Conservation (phyloP, 2,329 filamentous ascomycete species). For the Delphinella strobiligena region DNA sequence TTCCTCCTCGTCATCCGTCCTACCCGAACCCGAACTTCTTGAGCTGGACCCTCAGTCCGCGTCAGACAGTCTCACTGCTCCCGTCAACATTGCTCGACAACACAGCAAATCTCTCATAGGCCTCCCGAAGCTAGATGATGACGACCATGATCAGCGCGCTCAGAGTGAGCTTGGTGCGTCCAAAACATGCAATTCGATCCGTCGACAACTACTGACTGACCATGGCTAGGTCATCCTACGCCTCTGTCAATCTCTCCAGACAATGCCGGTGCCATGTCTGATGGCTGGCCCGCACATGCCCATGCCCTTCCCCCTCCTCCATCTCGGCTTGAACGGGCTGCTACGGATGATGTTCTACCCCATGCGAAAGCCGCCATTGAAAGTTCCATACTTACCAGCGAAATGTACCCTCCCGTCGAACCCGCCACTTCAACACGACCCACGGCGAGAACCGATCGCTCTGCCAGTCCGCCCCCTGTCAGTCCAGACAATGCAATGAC, state of each 20-base stretch:
- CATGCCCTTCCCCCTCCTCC: slow-evolving; percentile 13
- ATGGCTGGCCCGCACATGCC: slow-evolving; percentile 7
- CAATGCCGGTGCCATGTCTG: slow-evolving; percentile 2
- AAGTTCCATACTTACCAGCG: slow-evolving; percentile 19
- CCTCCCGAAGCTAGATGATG: slow-evolving; percentile 1
- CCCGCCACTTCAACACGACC: slow-evolving; percentile 13
- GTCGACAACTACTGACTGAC: too few species aligned
- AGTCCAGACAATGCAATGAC: slow-evolving; percentile 65
- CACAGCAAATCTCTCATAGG: slow-evolving; percentile 6
- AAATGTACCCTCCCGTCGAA: slow-evolving; percentile 12
- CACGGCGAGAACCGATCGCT: slow-evolving; percentile 29
- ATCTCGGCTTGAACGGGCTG: slow-evolving; percentile 32
- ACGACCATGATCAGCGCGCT: slow-evolving; percentile 1
- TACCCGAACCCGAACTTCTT: slow-evolving; percentile 60
- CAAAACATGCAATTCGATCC: too few species aligned
- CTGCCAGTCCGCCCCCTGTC: slow-evolving; percentile 65
- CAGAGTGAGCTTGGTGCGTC: slow-evolving; percentile 4
- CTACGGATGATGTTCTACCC: slow-evolving; percentile 43
- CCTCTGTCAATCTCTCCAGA: slow-evolving; percentile 10
- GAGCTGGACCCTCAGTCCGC: slow-evolving; percentile 42
- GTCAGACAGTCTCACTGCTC: not conserved
- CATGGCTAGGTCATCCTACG: slow-evolving; percentile 14
- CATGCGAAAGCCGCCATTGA: slow-evolving; percentile 27
- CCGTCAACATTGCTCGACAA: slow-evolving; percentile 1
- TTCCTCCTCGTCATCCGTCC: slow-evolving; percentile 27